A percentile compares a stretch with the other conserved stretches of the same genome.
phyloP scores from a whole-genome alignment of 345 rosid genomes.

The Erucastrum elatum region DNA sequence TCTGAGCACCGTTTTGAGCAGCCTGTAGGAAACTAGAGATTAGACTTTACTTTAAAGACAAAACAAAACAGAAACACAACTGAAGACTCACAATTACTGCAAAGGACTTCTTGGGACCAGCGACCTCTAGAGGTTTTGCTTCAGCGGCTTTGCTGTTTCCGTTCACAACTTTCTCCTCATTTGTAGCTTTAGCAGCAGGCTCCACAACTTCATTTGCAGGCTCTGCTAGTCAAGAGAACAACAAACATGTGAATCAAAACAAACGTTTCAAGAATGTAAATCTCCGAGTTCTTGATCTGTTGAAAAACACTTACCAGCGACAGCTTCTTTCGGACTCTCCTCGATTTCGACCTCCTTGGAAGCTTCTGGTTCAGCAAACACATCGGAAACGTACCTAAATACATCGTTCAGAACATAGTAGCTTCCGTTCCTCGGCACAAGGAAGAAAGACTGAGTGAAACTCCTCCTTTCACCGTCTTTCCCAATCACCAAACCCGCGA shows the following conservation, averaged over 20 bases:
- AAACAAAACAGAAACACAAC: background rate
- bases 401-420: constrained; percentile 76
- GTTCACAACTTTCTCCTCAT: background rate
- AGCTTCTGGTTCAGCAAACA: constrained; percentile 27
- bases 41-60: background rate
- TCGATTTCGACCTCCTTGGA: constrained; percentile 35
- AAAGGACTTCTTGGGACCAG: constrained; percentile 25
- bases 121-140: constrained; percentile 22
- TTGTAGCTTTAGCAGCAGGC: background rate
- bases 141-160: constrained; percentile 18
- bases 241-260: background rate
- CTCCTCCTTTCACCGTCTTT: constrained; percentile 48
- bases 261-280: background rate
- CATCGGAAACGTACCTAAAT: constrained; percentile 57
- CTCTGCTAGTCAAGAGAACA: constrained; percentile 10
- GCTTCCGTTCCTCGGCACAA: constrained; percentile 62
- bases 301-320: background rate
- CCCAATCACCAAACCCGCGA: constrained; percentile 61
- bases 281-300: background rate
- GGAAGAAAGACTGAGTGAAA: constrained; percentile 69
- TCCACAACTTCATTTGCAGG: constrained; percentile 2
- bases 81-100: constrained; percentile 28
- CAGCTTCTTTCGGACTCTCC: constrained; percentile 9
- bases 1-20: constrained; percentile 12
- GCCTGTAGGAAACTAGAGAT: constrained; percentile 12